Evolutionary conservation across 1,284 basidiomycete species (phyloP).

Genomic region (Ustilago curta): DNA sequence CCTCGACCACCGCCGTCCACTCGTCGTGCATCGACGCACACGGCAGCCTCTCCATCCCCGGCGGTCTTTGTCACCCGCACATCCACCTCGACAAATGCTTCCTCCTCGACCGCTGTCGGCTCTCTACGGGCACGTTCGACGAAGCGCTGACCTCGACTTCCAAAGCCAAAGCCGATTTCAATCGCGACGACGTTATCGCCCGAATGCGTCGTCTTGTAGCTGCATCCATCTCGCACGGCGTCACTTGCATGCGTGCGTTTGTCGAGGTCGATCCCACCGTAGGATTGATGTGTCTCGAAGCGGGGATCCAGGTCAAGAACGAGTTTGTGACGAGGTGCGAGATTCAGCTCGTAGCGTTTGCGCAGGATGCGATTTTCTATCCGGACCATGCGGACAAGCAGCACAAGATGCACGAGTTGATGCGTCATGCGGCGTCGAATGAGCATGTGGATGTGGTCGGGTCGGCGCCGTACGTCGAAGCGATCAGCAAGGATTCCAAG

Average conservation of each 20-base stretch:
- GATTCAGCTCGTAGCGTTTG: conserved; percentile 45
- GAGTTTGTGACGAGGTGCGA: conserved; percentile 16
- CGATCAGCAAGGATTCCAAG: conserved; percentile 5
- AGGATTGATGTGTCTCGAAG: conserved; percentile 28
- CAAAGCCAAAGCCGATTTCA: conserved; percentile 31
- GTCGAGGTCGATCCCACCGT: conserved; percentile 56
- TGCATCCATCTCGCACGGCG: conserved; percentile 39
- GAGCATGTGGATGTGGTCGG: conserved; percentile 27
- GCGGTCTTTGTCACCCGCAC: conserved; percentile 50
- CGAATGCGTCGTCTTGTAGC: conserved; percentile 32
- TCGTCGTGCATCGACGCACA: conserved; percentile 21
- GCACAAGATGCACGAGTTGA: conserved; percentile 22
- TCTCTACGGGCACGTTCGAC: conserved; percentile 31
- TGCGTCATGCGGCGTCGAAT: conserved; percentile 15
- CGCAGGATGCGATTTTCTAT: conserved; percentile 50
- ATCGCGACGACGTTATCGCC: conserved; percentile 11
- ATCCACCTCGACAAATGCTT: conserved; percentile 54
- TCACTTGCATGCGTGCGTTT: conserved; percentile 43
- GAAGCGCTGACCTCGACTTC: conserved; percentile 44
- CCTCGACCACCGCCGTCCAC: background rate
- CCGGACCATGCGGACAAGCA: conserved; percentile 20
- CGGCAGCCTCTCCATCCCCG: conserved; percentile 36
- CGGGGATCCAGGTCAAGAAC: conserved; percentile 19
- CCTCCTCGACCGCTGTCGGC: conserved; percentile 27
- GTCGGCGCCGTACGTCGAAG: conserved; percentile 50